A percentile compares a stretch with the other conserved stretches of the same genome.
Conservation (phyloP, 2,329 filamentous ascomycete genomes). For the Diaporthe destruens region DNA sequence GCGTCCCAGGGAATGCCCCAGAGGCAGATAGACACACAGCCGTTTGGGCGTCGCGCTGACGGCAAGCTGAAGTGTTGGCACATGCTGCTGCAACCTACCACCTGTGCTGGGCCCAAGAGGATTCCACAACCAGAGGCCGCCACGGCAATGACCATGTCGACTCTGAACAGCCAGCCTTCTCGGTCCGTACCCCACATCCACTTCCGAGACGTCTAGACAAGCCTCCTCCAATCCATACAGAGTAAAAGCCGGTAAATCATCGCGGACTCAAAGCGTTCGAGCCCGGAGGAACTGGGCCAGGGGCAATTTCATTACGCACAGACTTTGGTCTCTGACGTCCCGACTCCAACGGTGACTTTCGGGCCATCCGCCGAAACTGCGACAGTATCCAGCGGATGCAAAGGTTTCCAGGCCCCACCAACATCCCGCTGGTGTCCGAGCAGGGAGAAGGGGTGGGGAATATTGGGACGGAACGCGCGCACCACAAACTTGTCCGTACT, state of each 20-base stretch:
- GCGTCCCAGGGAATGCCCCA: constrained; percentile 33
- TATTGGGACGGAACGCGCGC: constrained; percentile 24
- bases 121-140: constrained; percentile 1
- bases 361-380: constrained; percentile 35
- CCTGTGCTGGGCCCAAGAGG: neutral
- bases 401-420: constrained; percentile 26
- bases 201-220: constrained; percentile 43
- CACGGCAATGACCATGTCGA: constrained; percentile 33
- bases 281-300: constrained; percentile 24
- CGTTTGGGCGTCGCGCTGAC: constrained; percentile 17
- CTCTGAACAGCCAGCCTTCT: constrained; percentile 1
- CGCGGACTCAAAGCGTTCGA: constrained; percentile 42
- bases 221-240: constrained; percentile 47
- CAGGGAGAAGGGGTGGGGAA: constrained; percentile 23
- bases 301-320: constrained; percentile 47
- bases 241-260: constrained; percentile 43
- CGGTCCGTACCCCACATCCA: constrained; percentile 34
- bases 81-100: constrained; percentile 28
- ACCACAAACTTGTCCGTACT: constrained; percentile 1
- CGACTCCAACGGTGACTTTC: constrained; percentile 36
- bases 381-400: constrained; percentile 26
- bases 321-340: constrained; percentile 45
- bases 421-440: constrained; percentile 28
- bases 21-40: constrained; percentile 5
- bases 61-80: constrained; percentile 27